Base-by-base conservation (phyloP, 495 filamentous ascomycete species). In the Hypoxylon fragiforme region DNA sequence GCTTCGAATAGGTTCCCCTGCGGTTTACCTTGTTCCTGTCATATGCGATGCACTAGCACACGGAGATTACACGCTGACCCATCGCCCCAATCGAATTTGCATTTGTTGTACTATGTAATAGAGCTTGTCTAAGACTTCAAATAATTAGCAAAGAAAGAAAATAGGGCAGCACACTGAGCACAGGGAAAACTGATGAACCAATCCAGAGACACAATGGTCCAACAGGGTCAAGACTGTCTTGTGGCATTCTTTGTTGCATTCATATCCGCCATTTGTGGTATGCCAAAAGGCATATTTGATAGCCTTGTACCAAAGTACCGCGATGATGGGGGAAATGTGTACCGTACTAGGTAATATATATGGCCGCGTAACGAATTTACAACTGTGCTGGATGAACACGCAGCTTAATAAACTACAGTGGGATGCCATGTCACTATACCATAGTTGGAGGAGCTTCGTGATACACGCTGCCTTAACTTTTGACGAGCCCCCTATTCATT, bases 1-100 rank as follows among this genome's bases (percentile, higher is more conserved):
- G 34, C 12, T 39, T 35, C 18, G 18, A n/a, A n/a, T n/a, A 28
- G 4, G 4, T 38, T 34, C 58, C 58, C 57, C 47, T 56, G 52
- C 43, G 34, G 43, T 39, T n/a, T 49, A 48, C 51, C 58, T 56
- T 52, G 51, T 44, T 62, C 52, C 44, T 53, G 47, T 48, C 58
- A 56, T 52, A 51, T 47, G 46, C 58, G 51, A 56, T 62, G 58
- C 46, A 62, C 58, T 39, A 56, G 58, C 51, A 52, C 56, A 44
- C 58, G 58, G 58, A 62, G 47, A 62, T 62, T 62, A 62, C 24
- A 28, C 35, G 52, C 47, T 56, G 58, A 62, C 58, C 51, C 47
- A 52, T 62, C 31, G 37, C 58, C 51, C 52, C 40, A 60, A 54
- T 46, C 39, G 34, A 42, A 50, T 42, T 54, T 44, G 44, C 45